phyloP scores from a whole-genome alignment of 2,329 filamentous ascomycete genomes.

The Fusarium sp. region DNA sequence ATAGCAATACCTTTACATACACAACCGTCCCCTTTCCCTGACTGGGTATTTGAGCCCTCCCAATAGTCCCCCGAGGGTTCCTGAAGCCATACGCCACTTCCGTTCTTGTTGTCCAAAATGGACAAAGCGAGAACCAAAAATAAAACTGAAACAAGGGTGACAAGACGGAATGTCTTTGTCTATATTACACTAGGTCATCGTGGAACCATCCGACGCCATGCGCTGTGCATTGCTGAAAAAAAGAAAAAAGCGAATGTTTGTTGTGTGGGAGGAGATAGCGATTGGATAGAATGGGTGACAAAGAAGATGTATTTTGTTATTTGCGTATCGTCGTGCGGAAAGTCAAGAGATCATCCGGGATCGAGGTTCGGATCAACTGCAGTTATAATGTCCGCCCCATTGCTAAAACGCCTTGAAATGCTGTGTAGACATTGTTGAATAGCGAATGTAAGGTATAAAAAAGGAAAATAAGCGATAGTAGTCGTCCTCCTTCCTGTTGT shows the following conservation, averaged over 20 bases:
- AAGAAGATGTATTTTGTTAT: slow-evolving; percentile 37
- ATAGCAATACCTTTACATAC: slow-evolving; percentile 11
- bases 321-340: slow-evolving; percentile 41
- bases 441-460: slow-evolving; percentile 17
- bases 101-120: slow-evolving; percentile 41
- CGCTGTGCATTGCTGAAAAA: slow-evolving; percentile 42
- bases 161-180: slow-evolving; percentile 35
- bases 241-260: slow-evolving; percentile 37
- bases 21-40: slow-evolving; percentile 20
- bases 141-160: slow-evolving; percentile 36
- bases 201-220: slow-evolving; percentile 39
- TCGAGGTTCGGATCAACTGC: slow-evolving; percentile 17
- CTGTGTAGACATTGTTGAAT: slow-evolving; percentile 32
- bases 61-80: slow-evolving; percentile 23
- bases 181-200: slow-evolving; percentile 46
- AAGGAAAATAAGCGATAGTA: slow-evolving; percentile 13
- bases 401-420: slow-evolving; percentile 39
- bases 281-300: slow-evolving; percentile 36
- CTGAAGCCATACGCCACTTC: slow-evolving; percentile 37
- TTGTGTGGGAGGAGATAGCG: slow-evolving; percentile 19
- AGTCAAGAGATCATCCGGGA: slow-evolving; percentile 16
- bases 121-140: slow-evolving; percentile 33
- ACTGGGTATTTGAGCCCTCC: slow-evolving; percentile 34
- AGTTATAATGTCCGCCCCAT: slow-evolving; percentile 16
- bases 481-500: slow-evolving; percentile 2